Conservation (phyloP, 169 alveolate species). For the Eimeria tenella region DNA sequence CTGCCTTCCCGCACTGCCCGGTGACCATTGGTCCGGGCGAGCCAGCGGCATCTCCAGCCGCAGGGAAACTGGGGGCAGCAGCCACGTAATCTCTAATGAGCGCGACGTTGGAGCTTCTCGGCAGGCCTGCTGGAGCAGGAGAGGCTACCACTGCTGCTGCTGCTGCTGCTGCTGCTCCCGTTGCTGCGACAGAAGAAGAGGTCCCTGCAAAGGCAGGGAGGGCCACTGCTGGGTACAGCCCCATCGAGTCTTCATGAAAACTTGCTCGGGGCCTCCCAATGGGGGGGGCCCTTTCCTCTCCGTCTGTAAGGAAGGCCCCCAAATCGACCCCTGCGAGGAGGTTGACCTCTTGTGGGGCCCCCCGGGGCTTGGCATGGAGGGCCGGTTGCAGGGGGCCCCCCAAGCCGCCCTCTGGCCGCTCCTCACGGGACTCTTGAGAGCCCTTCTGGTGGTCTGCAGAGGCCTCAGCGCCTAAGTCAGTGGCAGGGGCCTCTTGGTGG, state of each 20-base stretch:
- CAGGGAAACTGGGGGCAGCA: constrained; percentile 20
- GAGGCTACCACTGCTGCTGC: not conserved
- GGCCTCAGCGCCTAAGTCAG: not conserved
- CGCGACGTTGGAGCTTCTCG: not conserved
- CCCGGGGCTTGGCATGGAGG: not conserved
- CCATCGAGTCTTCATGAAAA: not conserved
- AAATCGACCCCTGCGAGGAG: constrained; percentile 19
- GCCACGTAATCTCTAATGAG: constrained; percentile 16
- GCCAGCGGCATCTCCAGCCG: constrained; percentile 2
- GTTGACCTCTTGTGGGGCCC: not conserved
- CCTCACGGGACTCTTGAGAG: not conserved
- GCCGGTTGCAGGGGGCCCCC: not conserved
- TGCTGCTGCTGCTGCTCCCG: constrained; percentile 27
- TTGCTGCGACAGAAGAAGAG: not conserved
- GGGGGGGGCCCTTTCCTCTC: not conserved
- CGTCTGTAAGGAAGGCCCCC: not conserved
- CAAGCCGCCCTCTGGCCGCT: not conserved
- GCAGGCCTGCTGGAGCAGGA: not conserved
- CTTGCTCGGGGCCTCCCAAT: not conserved
- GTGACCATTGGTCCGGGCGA: not conserved
- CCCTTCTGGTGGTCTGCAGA: not conserved
- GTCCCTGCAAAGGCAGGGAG: constrained; percentile 26
- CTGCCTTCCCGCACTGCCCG: not conserved
- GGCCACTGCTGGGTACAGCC: constrained; percentile 39
- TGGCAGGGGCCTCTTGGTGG: not conserved